phyloP scores from a whole-genome alignment of 805 yeast genomes.

The Yarrowia alimentaria region DNA sequence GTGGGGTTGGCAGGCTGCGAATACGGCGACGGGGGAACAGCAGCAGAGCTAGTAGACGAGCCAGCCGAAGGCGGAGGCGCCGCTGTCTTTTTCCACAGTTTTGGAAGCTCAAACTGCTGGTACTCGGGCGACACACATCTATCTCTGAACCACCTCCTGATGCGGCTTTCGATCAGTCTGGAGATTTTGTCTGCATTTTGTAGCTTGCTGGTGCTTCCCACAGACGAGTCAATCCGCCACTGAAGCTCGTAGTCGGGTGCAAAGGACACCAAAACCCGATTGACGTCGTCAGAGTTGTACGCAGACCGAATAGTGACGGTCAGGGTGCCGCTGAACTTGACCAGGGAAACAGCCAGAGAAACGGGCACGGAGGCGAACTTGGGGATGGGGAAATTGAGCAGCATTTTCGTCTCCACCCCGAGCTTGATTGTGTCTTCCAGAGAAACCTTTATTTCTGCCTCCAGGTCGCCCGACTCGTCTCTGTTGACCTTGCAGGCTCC shows the following conservation, averaged over 20 bases:
- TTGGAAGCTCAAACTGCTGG: conserved; percentile 80
- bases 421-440: conserved; percentile 80
- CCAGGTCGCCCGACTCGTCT: conserved; percentile 52
- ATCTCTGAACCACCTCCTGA: conserved; percentile 87
- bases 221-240: conserved; percentile 80
- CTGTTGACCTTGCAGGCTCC: conserved; percentile 84
- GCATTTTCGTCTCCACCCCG: conserved; percentile 75
- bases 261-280: conserved; percentile 84
- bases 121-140: conserved; percentile 92
- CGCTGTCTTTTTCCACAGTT: conserved; percentile 65
- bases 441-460: conserved; percentile 90
- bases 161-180: conserved; percentile 73
- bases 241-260: conserved; percentile 89
- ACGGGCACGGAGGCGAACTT: conserved; percentile 86
- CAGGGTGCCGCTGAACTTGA: conserved; percentile 85
- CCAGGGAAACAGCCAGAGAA: conserved; percentile 78
- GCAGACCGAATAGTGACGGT: conserved; percentile 51
- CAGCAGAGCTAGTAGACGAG: neutral
- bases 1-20: conserved; percentile 11
- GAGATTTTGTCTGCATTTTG: conserved; percentile 77
- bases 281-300: conserved; percentile 35
- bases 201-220: conserved; percentile 88
- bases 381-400: conserved; percentile 80
- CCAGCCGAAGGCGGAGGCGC: conserved; percentile 2
- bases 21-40: neutral